Evolutionary conservation across 306 rosid species (phyloP), one percentile per base, ranked within the genome.

Genomic region (Inga laurina): DNA sequence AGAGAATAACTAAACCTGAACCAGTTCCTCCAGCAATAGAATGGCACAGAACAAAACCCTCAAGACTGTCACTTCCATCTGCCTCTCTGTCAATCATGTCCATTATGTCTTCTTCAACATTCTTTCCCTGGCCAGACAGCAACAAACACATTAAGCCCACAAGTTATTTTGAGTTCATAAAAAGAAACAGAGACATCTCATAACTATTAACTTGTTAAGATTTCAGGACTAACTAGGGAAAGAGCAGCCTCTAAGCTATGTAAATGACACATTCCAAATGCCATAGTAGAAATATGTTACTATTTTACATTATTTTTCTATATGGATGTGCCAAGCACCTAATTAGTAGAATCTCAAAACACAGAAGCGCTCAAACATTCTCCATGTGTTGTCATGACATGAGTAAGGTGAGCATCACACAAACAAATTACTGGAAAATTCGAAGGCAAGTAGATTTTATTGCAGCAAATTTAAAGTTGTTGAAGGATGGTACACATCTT

Each of bases 1-100:
- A 77, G 35, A 61, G 65, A 83, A 76, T 72, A 49, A 67, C 46
- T 16, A 81, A 82, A 95, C 98, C 98, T 88, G 98, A 95, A 86
- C 98, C 98, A 44, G 98, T 95, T 84, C 98, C 98, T 79, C 98
- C 98, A 43, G 98, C 98, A 83, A 95, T 95, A 39, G 98, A 95
- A 80, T 95, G 98, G 78, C 98, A 95, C 27, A 95, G 88, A 84
- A 95, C 98, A 89, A 95, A 95, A 82, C 98, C 98, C 88, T 95
- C 98, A 72, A 95, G 98, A 87, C 98, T 95, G 80, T 95, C 98
- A 90, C 98, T 93, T n/a, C 98, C 98, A 91, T 95, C 98, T 51
- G 98, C 98, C 88, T 95, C 98, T 89, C 98, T 90, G 74, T 95
- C 98, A 83, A 95, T 95, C 98, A 95, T 95, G 84, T 95, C 98